Evolutionary conservation across 78 protist genomes (phyloP).

Genomic region (Polysphondylium violaceum): DNA sequence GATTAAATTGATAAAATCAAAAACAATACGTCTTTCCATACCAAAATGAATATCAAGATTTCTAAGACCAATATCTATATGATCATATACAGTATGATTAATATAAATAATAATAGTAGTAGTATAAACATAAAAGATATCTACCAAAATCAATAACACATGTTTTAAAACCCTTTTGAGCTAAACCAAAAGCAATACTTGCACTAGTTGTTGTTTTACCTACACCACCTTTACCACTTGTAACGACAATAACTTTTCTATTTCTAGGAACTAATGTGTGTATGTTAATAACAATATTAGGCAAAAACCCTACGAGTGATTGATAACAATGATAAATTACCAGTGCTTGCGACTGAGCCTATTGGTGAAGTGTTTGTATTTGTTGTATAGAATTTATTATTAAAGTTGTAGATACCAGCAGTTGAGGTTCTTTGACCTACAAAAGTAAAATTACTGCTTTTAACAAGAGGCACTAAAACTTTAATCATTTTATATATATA

Average conservation of each 20-base stretch:
- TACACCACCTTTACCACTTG: slow-evolving; percentile 62
- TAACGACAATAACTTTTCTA: slow-evolving; percentile 41
- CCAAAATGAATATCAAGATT: slow-evolving; percentile 73
- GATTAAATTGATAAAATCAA: slow-evolving; percentile 61
- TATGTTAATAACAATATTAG: no score
- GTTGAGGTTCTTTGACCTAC: no score
- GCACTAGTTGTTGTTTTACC: slow-evolving; percentile 65
- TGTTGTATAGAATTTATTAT: no score
- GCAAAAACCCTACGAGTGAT: no score
- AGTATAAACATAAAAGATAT: background rate
- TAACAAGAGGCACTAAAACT: no score
- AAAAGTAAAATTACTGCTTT: no score
- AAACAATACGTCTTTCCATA: slow-evolving; percentile 68
- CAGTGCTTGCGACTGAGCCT: no score
- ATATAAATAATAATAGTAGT: background rate
- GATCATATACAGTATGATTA: background rate
- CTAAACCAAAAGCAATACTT: slow-evolving; percentile 60
- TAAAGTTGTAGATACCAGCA: no score
- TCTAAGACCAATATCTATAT: slow-evolving; percentile 69
- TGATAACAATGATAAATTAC: no score
- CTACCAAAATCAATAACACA: slow-evolving; percentile 61
- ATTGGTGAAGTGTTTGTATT: no score
- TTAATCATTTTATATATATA: no score
- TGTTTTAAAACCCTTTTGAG: slow-evolving; percentile 39
- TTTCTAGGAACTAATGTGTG: slow-evolving; percentile 12